phyloP scores from a whole-genome alignment of 2,329 filamentous ascomycete species.

The Fusarium praegraminearum region DNA sequence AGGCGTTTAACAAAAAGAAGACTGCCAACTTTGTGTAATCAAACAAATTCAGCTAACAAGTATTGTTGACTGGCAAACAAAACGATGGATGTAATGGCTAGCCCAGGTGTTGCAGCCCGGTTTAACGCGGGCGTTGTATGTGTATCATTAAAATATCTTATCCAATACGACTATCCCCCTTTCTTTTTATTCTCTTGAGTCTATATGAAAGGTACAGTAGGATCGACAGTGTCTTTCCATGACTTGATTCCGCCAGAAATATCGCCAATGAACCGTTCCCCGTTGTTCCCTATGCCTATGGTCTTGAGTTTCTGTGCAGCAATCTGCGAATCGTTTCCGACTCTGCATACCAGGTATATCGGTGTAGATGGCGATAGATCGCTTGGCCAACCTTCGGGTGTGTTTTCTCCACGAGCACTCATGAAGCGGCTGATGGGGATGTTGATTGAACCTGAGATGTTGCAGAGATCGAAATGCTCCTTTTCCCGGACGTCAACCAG shows the following conservation, averaged over 20 bases:
- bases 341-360: constrained; percentile 78
- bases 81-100: constrained; percentile 41
- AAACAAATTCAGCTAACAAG: constrained; percentile 5
- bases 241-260: constrained; percentile 77
- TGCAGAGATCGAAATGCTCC: constrained; percentile 86
- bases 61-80: constrained; percentile 16
- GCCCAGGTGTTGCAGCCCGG: constrained; percentile 30
- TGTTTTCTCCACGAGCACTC: constrained; percentile 55
- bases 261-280: constrained; percentile 73
- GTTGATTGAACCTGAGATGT: constrained; percentile 80
- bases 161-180: constrained; percentile 36
- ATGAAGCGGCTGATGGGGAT: constrained; percentile 71
- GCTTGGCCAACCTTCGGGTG: constrained; percentile 55
- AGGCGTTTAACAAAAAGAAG: constrained; percentile 97
- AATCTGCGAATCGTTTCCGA: constrained; percentile 84
- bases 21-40: constrained; percentile 71
- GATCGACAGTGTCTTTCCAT: constrained; percentile 78
- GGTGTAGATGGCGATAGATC: constrained; percentile 59
- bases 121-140: constrained; percentile 45
- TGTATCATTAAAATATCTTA: constrained; percentile 48
- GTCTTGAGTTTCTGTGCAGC: constrained; percentile 74
- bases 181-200: constrained; percentile 21
- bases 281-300: constrained; percentile 64
- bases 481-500: constrained; percentile 87
- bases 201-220: constrained; percentile 65